Base-by-base conservation (phyloP, 2,329 filamentous ascomycete species). In the Fusarium concolor region DNA sequence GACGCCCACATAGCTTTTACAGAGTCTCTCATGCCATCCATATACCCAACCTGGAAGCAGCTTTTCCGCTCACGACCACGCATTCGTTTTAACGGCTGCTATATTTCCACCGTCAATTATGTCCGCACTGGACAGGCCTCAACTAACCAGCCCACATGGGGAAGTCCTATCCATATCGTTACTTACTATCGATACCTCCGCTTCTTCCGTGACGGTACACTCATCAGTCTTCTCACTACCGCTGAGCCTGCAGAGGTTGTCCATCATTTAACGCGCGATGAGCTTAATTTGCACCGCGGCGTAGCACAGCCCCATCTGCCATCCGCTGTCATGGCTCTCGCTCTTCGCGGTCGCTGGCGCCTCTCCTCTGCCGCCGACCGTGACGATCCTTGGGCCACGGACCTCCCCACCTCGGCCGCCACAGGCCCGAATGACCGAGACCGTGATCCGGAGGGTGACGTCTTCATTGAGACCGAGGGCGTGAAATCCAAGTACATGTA, bases 141-240 rank as follows among this genome's bases (percentile, higher is more conserved):
- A 5, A 85, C 87, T 20, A 90, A 89, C 67, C 89, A 89, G 55
- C 81, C 91, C 18, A 90, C 92, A 2, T 97, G 94, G 93, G 83
- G 83, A 73, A 90, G 87, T 33, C 94, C 94, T 10, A 91, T 98
- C 35, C 94, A 97, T 77, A 96, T 98, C 60, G 94, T 99, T 47
- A 99, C 96, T 1, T 99, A 98, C 81, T 99, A 97, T 81, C 93
- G 96, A 59, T 99, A 98, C 80, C 87, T 99, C 5, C 92, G 96
- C 53, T 96, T 99, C 82, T 96, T 96, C 81, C 92, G 94, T 24
- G 93, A 98, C 78, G 96, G 96, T 28, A 91, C 91, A 2, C 89
- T 87, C 67, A 89, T 98, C 61, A 93, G 90, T 54, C 85, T 99
- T 3, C 85, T 96, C 35, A 93, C 92, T 1, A 96, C 92, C 1